Evolutionary conservation across 352 stramenopile genomes (phyloP).

Genomic region (Phytophthora sp.): DNA sequence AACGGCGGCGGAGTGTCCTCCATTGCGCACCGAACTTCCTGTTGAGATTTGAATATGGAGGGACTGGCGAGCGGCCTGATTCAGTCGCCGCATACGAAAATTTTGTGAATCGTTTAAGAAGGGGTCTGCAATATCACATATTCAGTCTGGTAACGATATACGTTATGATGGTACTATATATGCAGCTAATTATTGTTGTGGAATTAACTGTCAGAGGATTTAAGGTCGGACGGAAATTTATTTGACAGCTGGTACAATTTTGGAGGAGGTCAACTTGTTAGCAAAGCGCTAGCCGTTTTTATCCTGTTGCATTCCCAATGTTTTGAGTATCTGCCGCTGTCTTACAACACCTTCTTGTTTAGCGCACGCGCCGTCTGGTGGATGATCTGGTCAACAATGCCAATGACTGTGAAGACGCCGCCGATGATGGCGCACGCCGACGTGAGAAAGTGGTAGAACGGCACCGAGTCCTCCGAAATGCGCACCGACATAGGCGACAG

Average conservation of each 20-base stretch:
- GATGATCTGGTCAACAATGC: constrained; percentile 92
- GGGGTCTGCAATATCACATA: neutral
- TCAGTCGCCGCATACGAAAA: constrained; percentile 28
- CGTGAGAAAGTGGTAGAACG: constrained; percentile 97
- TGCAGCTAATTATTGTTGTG: no score
- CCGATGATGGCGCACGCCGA: constrained; percentile 95
- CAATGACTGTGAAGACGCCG: constrained; percentile 96
- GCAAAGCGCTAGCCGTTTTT: neutral
- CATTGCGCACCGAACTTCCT: constrained; percentile 16
- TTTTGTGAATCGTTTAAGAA: constrained; percentile 18
- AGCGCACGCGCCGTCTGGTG: constrained; percentile 85
- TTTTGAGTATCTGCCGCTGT: neutral
- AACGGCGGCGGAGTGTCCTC: constrained; percentile 12
- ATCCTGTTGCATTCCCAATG: neutral
- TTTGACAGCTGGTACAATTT: no score
- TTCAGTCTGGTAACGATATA: no score
- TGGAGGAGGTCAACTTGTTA: constrained; percentile 15
- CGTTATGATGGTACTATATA: no score
- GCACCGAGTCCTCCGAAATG: constrained; percentile 91
- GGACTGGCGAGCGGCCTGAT: constrained; percentile 23
- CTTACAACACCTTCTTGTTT: constrained; percentile 92
- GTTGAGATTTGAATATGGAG: constrained; percentile 20
- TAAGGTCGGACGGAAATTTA: constrained; percentile 1
- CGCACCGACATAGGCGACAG: constrained; percentile 94
- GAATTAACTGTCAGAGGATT: neutral